Evolutionary conservation across 768 basidiomycete species (phyloP).

Genomic region (Suillus tomentosus): DNA sequence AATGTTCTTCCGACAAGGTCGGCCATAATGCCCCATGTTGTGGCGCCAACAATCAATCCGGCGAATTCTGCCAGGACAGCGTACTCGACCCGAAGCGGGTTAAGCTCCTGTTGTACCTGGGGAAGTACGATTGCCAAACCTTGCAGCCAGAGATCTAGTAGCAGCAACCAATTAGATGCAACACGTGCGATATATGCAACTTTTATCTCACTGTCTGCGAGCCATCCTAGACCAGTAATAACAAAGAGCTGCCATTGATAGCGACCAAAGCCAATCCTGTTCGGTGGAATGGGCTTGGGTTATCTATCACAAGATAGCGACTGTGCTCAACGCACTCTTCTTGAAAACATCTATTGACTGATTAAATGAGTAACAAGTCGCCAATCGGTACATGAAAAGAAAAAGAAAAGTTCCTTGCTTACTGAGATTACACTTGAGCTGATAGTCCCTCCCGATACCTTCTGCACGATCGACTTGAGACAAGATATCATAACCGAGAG

Average conservation of each 20-base stretch:
- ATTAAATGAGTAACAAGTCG: neutral
- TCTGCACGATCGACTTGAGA: slow-evolving; percentile 16
- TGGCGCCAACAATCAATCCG: slow-evolving; percentile 52
- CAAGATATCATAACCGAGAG: slow-evolving; percentile 18
- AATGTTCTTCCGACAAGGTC: slow-evolving; percentile 49
- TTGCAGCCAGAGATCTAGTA: slow-evolving; percentile 43
- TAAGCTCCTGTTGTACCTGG: slow-evolving; percentile 45
- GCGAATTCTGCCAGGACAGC: slow-evolving; percentile 49
- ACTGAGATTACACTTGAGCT: slow-evolving; percentile 37
- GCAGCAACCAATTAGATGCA: neutral
- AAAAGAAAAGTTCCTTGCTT: slow-evolving; percentile 10
- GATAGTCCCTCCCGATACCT: slow-evolving; percentile 34
- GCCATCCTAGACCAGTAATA: slow-evolving; percentile 50
- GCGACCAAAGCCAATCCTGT: slow-evolving; percentile 50
- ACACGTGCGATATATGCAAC: slow-evolving; percentile 33
- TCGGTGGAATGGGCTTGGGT: slow-evolving; percentile 8
- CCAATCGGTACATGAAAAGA: neutral
- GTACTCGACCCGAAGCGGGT: slow-evolving; percentile 45
- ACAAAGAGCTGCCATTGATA: slow-evolving; percentile 52
- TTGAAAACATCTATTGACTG: slow-evolving; percentile 50
- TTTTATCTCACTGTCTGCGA: slow-evolving; percentile 45
- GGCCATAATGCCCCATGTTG: slow-evolving; percentile 49
- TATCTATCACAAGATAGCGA: neutral
- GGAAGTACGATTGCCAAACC: slow-evolving; percentile 48
- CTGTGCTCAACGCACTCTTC: slow-evolving; percentile 39